Base-by-base conservation (phyloP, 257 asterid species). In the Verbascum thapsus region DNA sequence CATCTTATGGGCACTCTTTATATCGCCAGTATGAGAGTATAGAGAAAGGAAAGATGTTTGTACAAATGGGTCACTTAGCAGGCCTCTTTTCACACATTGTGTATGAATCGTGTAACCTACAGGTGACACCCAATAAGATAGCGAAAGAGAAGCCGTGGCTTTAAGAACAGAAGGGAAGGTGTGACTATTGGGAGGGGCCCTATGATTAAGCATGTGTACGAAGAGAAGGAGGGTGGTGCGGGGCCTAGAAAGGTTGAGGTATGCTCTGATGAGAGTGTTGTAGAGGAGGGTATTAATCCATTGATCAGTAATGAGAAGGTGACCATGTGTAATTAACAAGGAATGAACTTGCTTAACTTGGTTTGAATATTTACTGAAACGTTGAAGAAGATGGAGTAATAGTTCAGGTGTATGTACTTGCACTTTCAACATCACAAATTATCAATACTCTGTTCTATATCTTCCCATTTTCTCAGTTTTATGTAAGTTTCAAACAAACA, bases 231-330 rank as follows among this genome's bases (percentile, higher is more conserved):
- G 64, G 67, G 84, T 74, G 15, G 71, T 68, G 18, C 58, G 61
- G 10, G 98, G 86, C 19, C 66, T 83, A 9, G 68, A 65, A 54
- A 83, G 61, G 57, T 48, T 69, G 61, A 85, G 78, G 78, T 87
- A 83, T 23, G 79, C 72, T 68, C 91, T 78, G 58, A 92, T 81
- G 66, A 92, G 95, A 32, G 88, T 50, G 76, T 85, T 92, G 82
- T 81, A 83, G 39, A 89, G 80, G 32, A 87, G 88, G 30, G 99
- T 92, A 61, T 87, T 92, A 59, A 70, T 79, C 97, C 99, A 87
- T 65, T 76, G 68, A 44, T 84, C 64, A 9, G 82, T 72, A 43
- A 75, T 53, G 66, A 68, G 79, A 50, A 87, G 81, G 76, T 70
- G 72, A 34, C 96, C 97, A 26, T 68, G 58, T 52, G 88, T 83